Base-by-base conservation (phyloP, 1,284 basidiomycete species). In the Tylopilus sp. region DNA sequence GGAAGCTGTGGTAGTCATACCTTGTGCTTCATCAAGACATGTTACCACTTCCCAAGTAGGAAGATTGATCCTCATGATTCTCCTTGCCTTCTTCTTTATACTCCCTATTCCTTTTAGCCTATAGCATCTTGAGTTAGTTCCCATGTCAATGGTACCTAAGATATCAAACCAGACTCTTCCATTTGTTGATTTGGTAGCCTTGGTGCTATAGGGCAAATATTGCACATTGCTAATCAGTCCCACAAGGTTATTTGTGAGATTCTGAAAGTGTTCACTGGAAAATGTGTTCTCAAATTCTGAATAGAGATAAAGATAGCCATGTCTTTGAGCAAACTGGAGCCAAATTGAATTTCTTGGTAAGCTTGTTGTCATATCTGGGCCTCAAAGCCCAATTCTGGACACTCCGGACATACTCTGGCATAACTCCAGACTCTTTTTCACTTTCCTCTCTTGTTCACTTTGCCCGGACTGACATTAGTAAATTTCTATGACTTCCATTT, bases 21-120 rank as follows among this genome's bases (percentile, higher is more conserved):
- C 48, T 40, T 53, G 51, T 4, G 48, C 44, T 43, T 50, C 36
- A 13, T 51, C 44, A 4, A 53, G 43, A 28, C 31, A 15, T 10
- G 51, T 53, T 2, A 43, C 0, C 0, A 53, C 35, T 30, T 53
- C 44, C 2, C 33, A 30, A 2, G 44, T 11, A 2, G 44, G 48
- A 0, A 53, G 40, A 15, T 53, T 51, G 6, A 53, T 51, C 4
- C 31, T 16, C 33, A 40, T 46, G 8, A 40, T 19, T 31, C 33
- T 53, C n/a, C 41, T 42, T 15, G 9, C 2, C 6, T 19, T 25
- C 1, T 13, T 3, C 35, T 45, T 49, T 11, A 7, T 4, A 25
- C 13, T n/a, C 16, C 34, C 8, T 8, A 52, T 45, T 42, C 40
- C 51, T 21, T 35, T 52, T 2, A 52, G 7, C 11, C 23, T 41